Evolutionary conservation across 306 rosid genomes (phyloP).

Genomic region (Psophocarpus tetragonolobus): DNA sequence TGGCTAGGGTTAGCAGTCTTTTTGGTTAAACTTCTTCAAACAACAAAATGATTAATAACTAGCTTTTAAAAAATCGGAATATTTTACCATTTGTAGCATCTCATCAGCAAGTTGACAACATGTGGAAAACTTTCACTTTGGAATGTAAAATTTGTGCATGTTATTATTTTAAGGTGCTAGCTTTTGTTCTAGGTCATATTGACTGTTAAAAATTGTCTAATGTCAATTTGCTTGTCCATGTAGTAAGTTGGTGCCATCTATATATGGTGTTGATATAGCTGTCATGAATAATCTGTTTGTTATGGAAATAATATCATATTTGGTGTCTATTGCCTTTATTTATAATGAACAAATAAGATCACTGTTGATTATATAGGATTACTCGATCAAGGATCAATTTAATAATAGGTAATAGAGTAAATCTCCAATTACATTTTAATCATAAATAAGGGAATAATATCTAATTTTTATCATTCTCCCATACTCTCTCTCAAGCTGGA

Average conservation of each 20-base stretch:
- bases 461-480: too few species aligned
- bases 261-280: not conserved
- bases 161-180: not conserved
- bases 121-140: not conserved
- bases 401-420: too few species aligned
- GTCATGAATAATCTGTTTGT: conserved; percentile 22
- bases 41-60: not conserved
- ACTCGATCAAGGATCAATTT: too few species aligned
- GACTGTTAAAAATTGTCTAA: not conserved
- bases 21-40: too few species aligned
- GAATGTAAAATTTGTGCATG: not conserved
- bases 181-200: conserved; percentile 10
- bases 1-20: too few species aligned
- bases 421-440: too few species aligned
- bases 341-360: too few species aligned
- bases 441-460: too few species aligned
- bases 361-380: too few species aligned
- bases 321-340: not conserved
- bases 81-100: not conserved
- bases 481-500: too few species aligned
- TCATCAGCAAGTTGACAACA: conserved; percentile 19
- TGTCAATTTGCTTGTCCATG: conserved; percentile 3
- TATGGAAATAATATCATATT: conserved; percentile 13
- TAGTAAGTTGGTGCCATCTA: conserved; percentile 11
- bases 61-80: not conserved